Evolutionary conservation across 345 rosid species (phyloP).

Genomic region (Aurinia saxatilis): DNA sequence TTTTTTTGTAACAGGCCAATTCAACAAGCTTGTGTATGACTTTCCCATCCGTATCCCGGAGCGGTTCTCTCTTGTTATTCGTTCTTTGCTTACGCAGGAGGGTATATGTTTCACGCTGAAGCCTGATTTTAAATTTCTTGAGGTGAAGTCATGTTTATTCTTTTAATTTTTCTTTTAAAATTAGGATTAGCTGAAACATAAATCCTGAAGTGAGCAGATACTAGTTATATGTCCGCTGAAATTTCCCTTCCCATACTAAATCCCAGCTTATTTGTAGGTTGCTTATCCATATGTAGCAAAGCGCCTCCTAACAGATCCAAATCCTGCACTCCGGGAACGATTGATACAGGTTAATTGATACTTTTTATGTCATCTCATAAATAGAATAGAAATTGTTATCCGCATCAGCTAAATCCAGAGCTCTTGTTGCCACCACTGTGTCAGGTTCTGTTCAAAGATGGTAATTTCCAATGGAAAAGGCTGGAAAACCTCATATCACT

Average conservation of each 20-base stretch:
- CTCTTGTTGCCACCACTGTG: background rate
- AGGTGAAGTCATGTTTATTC: constrained; percentile 41
- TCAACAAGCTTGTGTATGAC: constrained; percentile 81
- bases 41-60: constrained; percentile 97
- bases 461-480: constrained; percentile 89
- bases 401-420: background rate
- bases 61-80: constrained; percentile 93
- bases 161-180: background rate
- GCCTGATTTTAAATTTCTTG: constrained; percentile 97
- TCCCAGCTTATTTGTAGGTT: constrained; percentile 41
- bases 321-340: constrained; percentile 95
- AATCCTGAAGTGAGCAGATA: constrained; percentile 9
- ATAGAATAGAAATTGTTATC: background rate
- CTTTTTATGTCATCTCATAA: background rate
- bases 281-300: constrained; percentile 98
- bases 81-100: constrained; percentile 89
- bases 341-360: constrained; percentile 66
- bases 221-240: background rate
- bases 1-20: constrained; percentile 72
- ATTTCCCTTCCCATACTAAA: constrained; percentile 7
- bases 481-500: constrained; percentile 85
- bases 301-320: constrained; percentile 92
- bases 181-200: background rate
- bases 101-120: constrained; percentile 92
- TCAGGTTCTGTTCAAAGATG: constrained; percentile 86